Base-by-base conservation (phyloP, 78 protist genomes). In the Mastigamoeba balamuthi region DNA sequence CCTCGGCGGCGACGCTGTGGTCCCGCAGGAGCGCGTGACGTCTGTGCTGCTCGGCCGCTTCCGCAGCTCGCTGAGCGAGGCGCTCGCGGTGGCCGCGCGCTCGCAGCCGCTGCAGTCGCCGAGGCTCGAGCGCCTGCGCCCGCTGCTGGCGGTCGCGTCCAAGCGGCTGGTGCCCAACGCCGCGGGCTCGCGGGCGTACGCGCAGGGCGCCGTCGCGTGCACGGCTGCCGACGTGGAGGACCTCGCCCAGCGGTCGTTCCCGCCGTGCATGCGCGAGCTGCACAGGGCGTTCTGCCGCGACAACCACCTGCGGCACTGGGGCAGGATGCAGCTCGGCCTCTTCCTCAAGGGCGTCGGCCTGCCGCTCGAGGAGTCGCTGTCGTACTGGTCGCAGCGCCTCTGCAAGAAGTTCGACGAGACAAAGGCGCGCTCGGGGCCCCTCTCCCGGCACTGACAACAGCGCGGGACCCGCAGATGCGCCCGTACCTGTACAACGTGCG, bases 301-400 rank as follows among this genome's bases (percentile, higher is more conserved):
- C 8, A 52, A 78, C 38, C 87, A 82, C 68, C 76, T 82, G 10
- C 80, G 72, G 64, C 87, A 82, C 75, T 0, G 8, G 0, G 87
- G 88, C 40, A 41, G 87, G 30, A 38, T 30, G 67, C 87, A 82
- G 35, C 8, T 44, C 28, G 87, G 87, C 28, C 82, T 82, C 23
- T 82, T 82, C 71, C 74, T 82, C 25, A 82, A 48, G 17, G 58
- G 58, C 17, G 17, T 17, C 58, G 17, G 17, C 17, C 58, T 25
- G 58, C 17, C 17, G 17, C 17, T 17, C 58, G 17, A 17, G 17
- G 17, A 17, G 33, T 48, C 17, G 58, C 17, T 48, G 17, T 48
- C 33, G 17, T 48, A 17, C 17, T 17, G 17, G 58, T 48, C 17
- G 17, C 17, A 74, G 7, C 41, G 78, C 35, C 7, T 74, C 8